Evolutionary conservation across 495 filamentous ascomycete genomes (phyloP), one percentile per base, ranked within the genome.

Genomic region (Penicillium herquei): DNA sequence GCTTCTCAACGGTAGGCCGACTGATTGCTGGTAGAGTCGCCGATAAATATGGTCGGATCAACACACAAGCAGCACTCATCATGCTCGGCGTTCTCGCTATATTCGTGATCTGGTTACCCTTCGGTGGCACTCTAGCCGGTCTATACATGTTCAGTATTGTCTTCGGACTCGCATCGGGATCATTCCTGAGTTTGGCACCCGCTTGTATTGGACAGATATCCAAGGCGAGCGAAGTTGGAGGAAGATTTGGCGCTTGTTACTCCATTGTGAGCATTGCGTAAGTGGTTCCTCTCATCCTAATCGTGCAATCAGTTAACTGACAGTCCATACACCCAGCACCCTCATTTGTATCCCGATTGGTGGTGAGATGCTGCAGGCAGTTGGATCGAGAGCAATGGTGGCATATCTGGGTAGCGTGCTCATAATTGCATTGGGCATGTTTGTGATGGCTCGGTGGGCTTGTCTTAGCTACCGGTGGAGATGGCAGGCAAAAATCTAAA

Each of bases 31-130:
- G 87, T 16, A 78, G 81, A 49, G 56, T 88, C 16, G 88, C 84
- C 16, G 90, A 94, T 65, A 81, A 77, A 47, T 63, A 88, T 47
- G 90, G 90, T 1, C 82, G 87, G 12, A 87, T 84, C 71, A 92
- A 92, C 68, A 78, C 69, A 0, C 66, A 71, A 33, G 62, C 64
- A 6, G 39, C 56, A 0, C 63, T 75, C 0, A 69, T 87, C 7
- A 39, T 68, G 12, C 54, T 76, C 7, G 79, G 79, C 0, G 64
- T 79, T 1, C 52, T 86, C 9, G 67, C 76, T 8, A 78, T 81
- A 14, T 82, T 84, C 49, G 74, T 65, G 12, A 65, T 87, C 14
- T 85, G 83, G 78, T 69, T 86, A 4, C 85, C 85, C 0, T 76
- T 84, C 35, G 79, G 83, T 5, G 66, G 76, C 46, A 73, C 76